Conservation (phyloP, 2,329 filamentous ascomycete genomes). For the Penicillium nordicum region DNA sequence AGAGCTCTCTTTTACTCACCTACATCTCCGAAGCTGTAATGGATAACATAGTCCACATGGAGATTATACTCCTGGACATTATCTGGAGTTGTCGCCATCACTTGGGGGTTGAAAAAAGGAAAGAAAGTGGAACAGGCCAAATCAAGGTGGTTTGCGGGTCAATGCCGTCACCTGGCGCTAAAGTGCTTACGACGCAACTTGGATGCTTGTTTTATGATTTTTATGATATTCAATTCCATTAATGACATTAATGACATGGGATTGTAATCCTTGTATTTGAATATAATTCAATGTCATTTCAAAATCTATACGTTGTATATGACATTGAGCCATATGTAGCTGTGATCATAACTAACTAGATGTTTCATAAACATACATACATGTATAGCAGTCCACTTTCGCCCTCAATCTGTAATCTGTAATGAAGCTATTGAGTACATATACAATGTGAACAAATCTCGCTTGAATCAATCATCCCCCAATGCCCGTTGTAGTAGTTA, state of each 20-base stretch:
- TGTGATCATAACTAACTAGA: neutral
- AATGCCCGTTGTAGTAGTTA: neutral
- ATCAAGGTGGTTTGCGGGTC: slow-evolving; percentile 7
- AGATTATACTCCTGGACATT: slow-evolving; percentile 51
- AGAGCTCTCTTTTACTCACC: slow-evolving; percentile 46
- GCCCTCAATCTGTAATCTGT: neutral
- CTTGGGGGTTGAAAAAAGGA: neutral
- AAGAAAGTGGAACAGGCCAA: slow-evolving; percentile 5
- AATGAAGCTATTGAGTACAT: too few species aligned
- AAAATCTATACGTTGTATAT: neutral
- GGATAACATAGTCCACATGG: slow-evolving; percentile 85
- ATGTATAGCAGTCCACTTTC: neutral
- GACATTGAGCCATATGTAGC: neutral
- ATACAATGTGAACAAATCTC: neutral
- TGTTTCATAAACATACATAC: neutral
- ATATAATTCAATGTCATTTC: neutral
- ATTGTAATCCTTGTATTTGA: neutral
- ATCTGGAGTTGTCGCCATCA: slow-evolving; percentile 31
- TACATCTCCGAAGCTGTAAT: slow-evolving; percentile 67
- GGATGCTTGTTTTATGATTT: neutral
- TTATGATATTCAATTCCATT: neutral
- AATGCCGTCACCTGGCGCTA: slow-evolving; percentile 20
- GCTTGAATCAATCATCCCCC: neutral
- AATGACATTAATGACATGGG: neutral
- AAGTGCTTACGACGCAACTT: slow-evolving; percentile 7